Base-by-base conservation (phyloP, 2,329 filamentous ascomycete genomes). In the Colletotrichum sansevieriae region DNA sequence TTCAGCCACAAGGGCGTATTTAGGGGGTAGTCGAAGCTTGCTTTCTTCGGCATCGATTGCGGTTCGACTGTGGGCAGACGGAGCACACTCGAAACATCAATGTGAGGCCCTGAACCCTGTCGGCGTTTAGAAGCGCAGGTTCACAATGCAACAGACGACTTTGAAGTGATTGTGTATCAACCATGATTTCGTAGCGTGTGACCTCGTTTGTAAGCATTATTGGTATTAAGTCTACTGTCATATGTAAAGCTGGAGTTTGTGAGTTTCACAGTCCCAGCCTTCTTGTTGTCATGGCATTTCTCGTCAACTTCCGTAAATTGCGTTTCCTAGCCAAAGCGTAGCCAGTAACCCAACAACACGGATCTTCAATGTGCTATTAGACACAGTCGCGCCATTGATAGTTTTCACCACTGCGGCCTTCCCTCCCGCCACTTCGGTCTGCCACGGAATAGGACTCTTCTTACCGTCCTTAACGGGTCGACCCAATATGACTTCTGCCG, bases 271-370 rank as follows among this genome's bases (percentile, higher is more conserved):
- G 35, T 15, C 13, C 46, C 46, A 55, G 29, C 18, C n/a, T 35
- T n/a, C 3, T 39, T 18, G 18, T 59, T 44, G 46, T 68, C 37
- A 15, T 69, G 35, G 18, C 33, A 49, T 20, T 15, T 29, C 37
- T 47, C 39, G 43, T 68, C 47, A 68, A 65, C 41, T 43, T 25
- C 68, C 63, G 51, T 67, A 71, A 25, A 67, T 22, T 59, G 65
- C 47, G 52, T 70, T 71, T 25, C 70, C 67, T 7, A 70, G 22
- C 70, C 70, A 71, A 29, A 71, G 25, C 49, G 67, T 20, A 9
- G 63, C 63, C 33, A 70, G 15, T 33, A 67, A 46, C 15, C 63
- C 67, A 12, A 60, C n/a, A 8, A 68, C 39, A 54, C 60, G 59
- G 46, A 61, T 35, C 25, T 54, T 44, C 33, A 60, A 49, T n/a